phyloP scores from a whole-genome alignment of 2,329 filamentous ascomycete genomes.

The Ophiocordyceps robertsii region DNA sequence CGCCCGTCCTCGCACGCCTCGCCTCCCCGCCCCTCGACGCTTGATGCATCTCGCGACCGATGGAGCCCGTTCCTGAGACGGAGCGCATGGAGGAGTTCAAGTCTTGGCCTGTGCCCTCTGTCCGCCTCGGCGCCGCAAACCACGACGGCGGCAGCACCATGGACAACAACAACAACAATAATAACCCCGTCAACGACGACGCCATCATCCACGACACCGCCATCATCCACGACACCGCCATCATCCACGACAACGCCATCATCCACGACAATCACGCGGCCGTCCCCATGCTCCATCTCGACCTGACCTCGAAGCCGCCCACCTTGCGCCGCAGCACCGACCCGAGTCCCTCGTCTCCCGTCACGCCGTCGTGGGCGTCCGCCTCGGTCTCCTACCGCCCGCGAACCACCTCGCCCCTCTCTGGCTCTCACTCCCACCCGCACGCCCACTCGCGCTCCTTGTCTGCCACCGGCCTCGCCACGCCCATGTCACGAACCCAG shows the following conservation, averaged over 20 bases:
- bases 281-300: conserved; percentile 25
- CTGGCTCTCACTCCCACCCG: conserved; percentile 25
- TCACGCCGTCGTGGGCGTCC: conserved; percentile 31
- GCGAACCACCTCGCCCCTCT: conserved; percentile 48
- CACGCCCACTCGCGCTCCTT: conserved; percentile 45
- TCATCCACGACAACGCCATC: not conserved
- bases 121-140: conserved; percentile 30
- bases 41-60: conserved; percentile 14
- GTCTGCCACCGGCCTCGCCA: conserved; percentile 39
- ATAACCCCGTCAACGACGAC: not conserved
- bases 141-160: conserved; percentile 12
- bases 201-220: not conserved
- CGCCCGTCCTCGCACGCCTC: not conserved
- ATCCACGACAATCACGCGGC: conserved; percentile 3
- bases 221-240: not conserved
- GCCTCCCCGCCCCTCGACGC: not conserved
- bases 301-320: conserved; percentile 35
- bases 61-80: conserved; percentile 57
- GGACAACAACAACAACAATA: not conserved
- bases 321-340: conserved; percentile 46
- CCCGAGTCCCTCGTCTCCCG: conserved; percentile 38
- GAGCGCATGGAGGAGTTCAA: conserved; percentile 56
- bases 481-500: conserved; percentile 48
- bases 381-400: conserved; percentile 42
- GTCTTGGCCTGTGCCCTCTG: conserved; percentile 39